Conservation (phyloP, 768 basidiomycete species). For the Rhizopogon salebrosus region DNA sequence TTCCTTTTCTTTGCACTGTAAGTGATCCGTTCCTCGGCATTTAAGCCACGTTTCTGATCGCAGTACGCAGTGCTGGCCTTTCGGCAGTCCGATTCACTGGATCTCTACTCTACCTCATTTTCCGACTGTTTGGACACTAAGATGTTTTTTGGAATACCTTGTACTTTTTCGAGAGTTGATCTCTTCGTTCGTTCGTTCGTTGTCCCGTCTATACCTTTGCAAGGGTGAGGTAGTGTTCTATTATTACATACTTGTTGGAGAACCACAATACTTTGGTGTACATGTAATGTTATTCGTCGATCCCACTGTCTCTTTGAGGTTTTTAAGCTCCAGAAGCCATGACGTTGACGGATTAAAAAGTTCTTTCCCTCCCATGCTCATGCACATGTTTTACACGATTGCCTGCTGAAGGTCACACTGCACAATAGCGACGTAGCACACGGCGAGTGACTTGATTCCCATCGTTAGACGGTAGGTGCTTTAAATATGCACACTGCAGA, state of each 20-base stretch:
- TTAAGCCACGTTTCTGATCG: not conserved
- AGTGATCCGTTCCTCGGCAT: constrained; percentile 12
- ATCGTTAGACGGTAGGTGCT: no score
- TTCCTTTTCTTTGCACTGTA: constrained; percentile 71
- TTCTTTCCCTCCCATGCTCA: no score
- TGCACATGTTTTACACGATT: no score
- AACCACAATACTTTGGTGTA: not conserved
- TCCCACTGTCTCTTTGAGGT: not conserved
- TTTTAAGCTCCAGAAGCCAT: no score
- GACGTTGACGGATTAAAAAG: no score
- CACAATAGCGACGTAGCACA: no score
- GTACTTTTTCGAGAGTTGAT: not conserved
- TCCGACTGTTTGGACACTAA: constrained; percentile 56
- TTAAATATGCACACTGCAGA: no score
- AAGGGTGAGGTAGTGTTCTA: not conserved
- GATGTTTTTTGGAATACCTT: not conserved
- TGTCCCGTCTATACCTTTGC: not conserved
- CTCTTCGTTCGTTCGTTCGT: not conserved
- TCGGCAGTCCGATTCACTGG: constrained; percentile 79
- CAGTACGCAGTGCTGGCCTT: constrained; percentile 56
- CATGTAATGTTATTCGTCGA: not conserved
- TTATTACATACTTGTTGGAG: not conserved
- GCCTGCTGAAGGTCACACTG: no score
- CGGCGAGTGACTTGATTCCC: no score
- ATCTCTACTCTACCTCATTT: constrained; percentile 71